Conservation (phyloP, 257 asterid species). For the Cinchona pubescens region DNA sequence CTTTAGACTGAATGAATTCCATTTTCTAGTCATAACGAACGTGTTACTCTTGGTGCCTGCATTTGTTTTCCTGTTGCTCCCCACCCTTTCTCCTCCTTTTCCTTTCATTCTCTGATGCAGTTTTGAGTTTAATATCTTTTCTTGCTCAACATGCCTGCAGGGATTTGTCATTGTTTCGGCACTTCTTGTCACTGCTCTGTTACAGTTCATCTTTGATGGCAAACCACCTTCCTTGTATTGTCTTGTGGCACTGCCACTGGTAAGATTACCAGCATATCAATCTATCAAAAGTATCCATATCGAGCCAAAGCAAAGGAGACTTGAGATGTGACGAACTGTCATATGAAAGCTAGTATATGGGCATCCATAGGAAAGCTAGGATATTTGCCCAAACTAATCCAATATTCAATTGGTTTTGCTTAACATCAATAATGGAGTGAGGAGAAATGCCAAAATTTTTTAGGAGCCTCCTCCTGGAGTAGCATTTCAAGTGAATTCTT, state of each 20-base stretch:
- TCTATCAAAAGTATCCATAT: conserved; percentile 90
- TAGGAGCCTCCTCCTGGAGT: conserved; percentile 1
- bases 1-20: neutral
- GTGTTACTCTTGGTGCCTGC: neutral
- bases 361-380: neutral
- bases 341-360: neutral
- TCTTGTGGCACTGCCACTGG: conserved; percentile 83
- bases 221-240: conserved; percentile 80
- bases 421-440: neutral
- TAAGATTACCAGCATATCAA: conserved; percentile 65
- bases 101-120: conserved; percentile 1
- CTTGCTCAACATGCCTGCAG: conserved; percentile 37
- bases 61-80: neutral
- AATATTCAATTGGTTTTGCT: neutral
- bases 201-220: conserved; percentile 79
- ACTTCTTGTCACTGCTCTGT: conserved; percentile 82
- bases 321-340: neutral
- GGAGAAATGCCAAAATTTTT: neutral
- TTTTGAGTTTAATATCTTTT: neutral
- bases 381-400: neutral
- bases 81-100: neutral
- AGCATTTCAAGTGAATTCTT: neutral
- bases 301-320: conserved; percentile 54
- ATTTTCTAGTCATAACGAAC: neutral
- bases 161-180: conserved; percentile 96